Conservation (phyloP, 495 filamentous ascomycete species). For the Chlorociboria aeruginascens region DNA sequence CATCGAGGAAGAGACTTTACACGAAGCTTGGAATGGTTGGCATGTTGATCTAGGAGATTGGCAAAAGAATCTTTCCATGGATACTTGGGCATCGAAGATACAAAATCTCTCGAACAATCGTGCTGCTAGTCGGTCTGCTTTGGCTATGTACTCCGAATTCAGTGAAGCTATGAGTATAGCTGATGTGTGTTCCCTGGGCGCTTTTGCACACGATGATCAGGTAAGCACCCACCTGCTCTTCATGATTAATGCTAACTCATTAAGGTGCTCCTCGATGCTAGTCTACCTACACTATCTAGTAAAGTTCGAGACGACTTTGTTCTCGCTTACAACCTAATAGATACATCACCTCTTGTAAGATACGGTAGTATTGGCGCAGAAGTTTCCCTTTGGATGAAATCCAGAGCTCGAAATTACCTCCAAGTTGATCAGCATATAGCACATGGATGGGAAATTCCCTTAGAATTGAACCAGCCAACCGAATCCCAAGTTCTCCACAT, state of each 20-base stretch:
- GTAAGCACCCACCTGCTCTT: slow-evolving; percentile 15
- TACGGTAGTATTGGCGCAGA: slow-evolving; percentile 15
- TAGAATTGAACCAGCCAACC: slow-evolving; percentile 6
- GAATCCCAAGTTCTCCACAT: slow-evolving; percentile 7
- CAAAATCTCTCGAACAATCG: slow-evolving; percentile 1
- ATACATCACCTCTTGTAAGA: slow-evolving; percentile 26
- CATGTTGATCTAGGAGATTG: slow-evolving; percentile 37
- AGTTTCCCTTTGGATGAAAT: slow-evolving; percentile 21
- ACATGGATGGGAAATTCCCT: slow-evolving; percentile 12
- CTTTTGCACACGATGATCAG: slow-evolving; percentile 27
- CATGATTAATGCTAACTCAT: slow-evolving; percentile 1
- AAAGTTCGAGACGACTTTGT: slow-evolving; percentile 52
- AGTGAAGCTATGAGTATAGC: slow-evolving; percentile 35
- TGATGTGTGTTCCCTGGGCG: slow-evolving; percentile 30
- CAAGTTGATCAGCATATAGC: slow-evolving; percentile 12
- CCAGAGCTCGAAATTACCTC: slow-evolving; percentile 18
- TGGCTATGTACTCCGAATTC: slow-evolving; percentile 21
- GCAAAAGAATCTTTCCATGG: slow-evolving; percentile 21
- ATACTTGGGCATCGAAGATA: slow-evolving; percentile 8
- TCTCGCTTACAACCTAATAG: slow-evolving; percentile 48
- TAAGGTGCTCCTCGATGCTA: slow-evolving; percentile 35
- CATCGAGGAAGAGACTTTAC: slow-evolving; percentile 40
- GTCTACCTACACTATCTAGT: slow-evolving; percentile 42
- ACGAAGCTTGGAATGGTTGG: slow-evolving; percentile 46
- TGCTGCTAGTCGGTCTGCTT: background rate